Evolutionary conservation across 1,284 basidiomycete species (phyloP), one percentile per base, ranked within the genome.

Genomic region (Lignosus rhinocerotis): DNA sequence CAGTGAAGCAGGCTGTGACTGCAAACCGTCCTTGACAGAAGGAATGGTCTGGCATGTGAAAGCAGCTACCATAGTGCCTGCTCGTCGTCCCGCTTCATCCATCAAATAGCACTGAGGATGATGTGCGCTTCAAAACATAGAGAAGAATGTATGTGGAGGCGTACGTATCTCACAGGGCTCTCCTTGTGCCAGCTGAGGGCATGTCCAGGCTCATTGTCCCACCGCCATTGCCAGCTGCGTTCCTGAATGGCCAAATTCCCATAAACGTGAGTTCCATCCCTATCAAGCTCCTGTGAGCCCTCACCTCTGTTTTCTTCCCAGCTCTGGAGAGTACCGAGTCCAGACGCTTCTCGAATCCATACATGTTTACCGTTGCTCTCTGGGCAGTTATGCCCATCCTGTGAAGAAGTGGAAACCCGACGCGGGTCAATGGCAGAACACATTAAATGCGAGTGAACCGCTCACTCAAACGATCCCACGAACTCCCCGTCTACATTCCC

Each of bases 391-490:
- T 58, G 12, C 69, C 69, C 69, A 70, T 70, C 48, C 69, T 70
- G 39, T 6, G 25, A 25, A 19, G 3, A 6, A 19, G n/a, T n/a
- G n/a, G 5, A 39, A 39, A n/a, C 5, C 36, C 9, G 14, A 6
- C 36, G 36, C 5, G 11, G 25, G 36, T 39, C 6, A n/a, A 39
- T 6, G n/a, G 12, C 36, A n/a, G n/a, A 14, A 14, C 34, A 3
- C 34, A 16, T 16, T 11, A 36, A 25, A 17, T 21, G 41, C 3
- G 17, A 56, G 25, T 25, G 25, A 2, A 25, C 2, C 25, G 25
- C 72, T 14, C 51, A 78, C 77, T 78, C 76, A 61, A 78, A 78
- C 42, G 76, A 74, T 9, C 69, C 75, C 12, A 78, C 70, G 34
- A 66, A 59, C 21, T 72, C 68, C 1, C 75, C 75, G 33, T 65